Evolutionary conservation across 441 rosid species (phyloP), one percentile per base, ranked within the genome.

Genomic region (Aleurites moluccanus): DNA sequence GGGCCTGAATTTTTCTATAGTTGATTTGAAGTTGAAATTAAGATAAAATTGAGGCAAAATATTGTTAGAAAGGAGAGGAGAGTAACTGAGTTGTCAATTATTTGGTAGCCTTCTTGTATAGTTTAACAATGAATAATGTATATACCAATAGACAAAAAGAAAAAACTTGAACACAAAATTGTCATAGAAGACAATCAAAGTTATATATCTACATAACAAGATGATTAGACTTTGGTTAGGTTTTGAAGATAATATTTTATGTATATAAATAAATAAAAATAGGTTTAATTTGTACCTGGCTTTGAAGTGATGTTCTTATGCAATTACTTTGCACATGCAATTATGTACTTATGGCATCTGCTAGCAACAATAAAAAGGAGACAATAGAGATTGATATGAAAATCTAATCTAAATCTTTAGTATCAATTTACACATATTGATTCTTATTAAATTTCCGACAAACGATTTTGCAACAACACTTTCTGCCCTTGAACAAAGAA

Each of bases 301-400:
- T 14, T 50, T 66, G 70, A 66, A 27, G 69, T 65, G 69, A 11
- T 65, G 20, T 70, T 70, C 5, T 53, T 35, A 21, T 6, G 35
- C 35, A 30, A 38, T 38, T 38, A 33, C 16, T 10, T 35, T 25
- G 16, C 52, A 21, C 28, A n/a, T n/a, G n/a, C n/a, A 72, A 72
- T 72, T 27, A 50, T 20, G 52, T 30, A 52, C 27, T 33, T 35
- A 50, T 27, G 62, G 44, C 30, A 69, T 52, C 72, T 69, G 72
- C 62, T 52, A 69, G 45, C 66, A 72, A 73, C 79, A 74, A 62
- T 5, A 9, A 63, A 16, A 47, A 14, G 42, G 49, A 11, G 60
- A 66, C 52, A 66, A 65, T 5, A 66, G 6, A 28, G 25, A 70
- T 21, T 63, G 64, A 65, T 27, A 2, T 59, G 57, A 72, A 4